phyloP scores from a whole-genome alignment of 805 yeast species.

The Candida golubevii region DNA sequence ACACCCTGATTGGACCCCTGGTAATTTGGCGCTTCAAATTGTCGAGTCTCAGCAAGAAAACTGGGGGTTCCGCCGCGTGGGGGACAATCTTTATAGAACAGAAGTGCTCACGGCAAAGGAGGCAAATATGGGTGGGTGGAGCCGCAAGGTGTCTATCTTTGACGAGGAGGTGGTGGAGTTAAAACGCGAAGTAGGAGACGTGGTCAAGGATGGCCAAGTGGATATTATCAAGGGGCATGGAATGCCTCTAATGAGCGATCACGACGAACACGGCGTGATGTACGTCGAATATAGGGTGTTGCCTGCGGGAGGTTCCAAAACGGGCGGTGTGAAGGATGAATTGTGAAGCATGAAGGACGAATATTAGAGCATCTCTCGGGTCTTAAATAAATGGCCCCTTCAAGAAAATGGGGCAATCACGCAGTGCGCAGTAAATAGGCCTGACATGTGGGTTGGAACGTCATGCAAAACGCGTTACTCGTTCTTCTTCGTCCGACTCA shows the following conservation, averaged over 20 bases:
- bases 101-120: constrained; percentile 73
- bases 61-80: constrained; percentile 84
- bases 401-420: too few species aligned
- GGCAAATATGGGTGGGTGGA: constrained; percentile 80
- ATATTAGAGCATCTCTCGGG: too few species aligned
- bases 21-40: constrained; percentile 66
- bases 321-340: constrained; percentile 13
- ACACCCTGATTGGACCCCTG: constrained; percentile 77
- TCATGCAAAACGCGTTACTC: not conserved
- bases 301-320: constrained; percentile 9
- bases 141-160: constrained; percentile 58
- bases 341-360: constrained; percentile 5
- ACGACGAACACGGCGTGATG: constrained; percentile 34
- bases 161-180: constrained; percentile 50
- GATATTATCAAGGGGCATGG: constrained; percentile 75
- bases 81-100: constrained; percentile 68
- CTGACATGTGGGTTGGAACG: too few species aligned
- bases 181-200: constrained; percentile 46
- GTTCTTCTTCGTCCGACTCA: not conserved
- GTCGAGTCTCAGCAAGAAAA: constrained; percentile 53
- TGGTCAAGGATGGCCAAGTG: constrained; percentile 62
- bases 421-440: too few species aligned
- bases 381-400: too few species aligned
- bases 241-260: constrained; percentile 63
- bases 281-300: constrained; percentile 18